Conservation (phyloP, 345 rosid genomes). For the Draba incana region DNA sequence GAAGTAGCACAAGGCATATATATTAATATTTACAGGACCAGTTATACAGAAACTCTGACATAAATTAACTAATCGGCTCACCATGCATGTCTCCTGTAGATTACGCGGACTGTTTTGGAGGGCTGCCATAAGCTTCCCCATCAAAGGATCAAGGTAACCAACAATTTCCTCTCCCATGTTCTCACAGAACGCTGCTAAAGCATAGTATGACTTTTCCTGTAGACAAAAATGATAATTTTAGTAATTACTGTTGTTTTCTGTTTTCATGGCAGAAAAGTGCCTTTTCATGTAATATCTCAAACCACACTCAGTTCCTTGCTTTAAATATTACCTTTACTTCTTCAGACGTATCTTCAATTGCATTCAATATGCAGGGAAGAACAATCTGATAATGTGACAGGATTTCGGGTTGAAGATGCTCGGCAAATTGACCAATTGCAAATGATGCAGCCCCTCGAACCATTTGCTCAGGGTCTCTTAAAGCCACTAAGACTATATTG, state of each 20-base stretch:
- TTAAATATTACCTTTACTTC: constrained; percentile 83
- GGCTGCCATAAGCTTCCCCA: constrained; percentile 83
- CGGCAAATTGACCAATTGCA: constrained; percentile 98
- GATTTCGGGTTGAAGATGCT: constrained; percentile 98
- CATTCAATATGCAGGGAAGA: constrained; percentile 90
- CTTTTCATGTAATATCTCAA: constrained; percentile 16
- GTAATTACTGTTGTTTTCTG: constrained; percentile 1
- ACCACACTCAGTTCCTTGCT: constrained; percentile 8
- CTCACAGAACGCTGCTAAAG: constrained; percentile 99
- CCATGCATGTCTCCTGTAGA: constrained; percentile 99
- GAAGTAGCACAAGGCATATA: constrained; percentile 25
- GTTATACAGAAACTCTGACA: constrained; percentile 19
- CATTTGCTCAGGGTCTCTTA: constrained; percentile 93
- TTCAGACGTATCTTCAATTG: constrained; percentile 91
- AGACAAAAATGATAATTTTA: constrained; percentile 18
- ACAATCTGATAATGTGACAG: constrained; percentile 76
- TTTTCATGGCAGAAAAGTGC: constrained; percentile 1
- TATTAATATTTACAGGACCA: constrained; percentile 14
- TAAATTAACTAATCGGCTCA: constrained; percentile 36
- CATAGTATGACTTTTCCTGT: constrained; percentile 97
- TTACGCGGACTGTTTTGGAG: constrained; percentile 85
- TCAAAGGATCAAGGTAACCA: constrained; percentile 86
- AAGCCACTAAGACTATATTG: constrained; percentile 73
- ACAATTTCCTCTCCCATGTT: constrained; percentile 97
- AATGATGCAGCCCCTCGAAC: constrained; percentile 99